Percentiles rank a stretch among this genome's conserved stretches.
phyloP scores from a whole-genome alignment of 306 rosid species.

The Cucurbita moschata region DNA sequence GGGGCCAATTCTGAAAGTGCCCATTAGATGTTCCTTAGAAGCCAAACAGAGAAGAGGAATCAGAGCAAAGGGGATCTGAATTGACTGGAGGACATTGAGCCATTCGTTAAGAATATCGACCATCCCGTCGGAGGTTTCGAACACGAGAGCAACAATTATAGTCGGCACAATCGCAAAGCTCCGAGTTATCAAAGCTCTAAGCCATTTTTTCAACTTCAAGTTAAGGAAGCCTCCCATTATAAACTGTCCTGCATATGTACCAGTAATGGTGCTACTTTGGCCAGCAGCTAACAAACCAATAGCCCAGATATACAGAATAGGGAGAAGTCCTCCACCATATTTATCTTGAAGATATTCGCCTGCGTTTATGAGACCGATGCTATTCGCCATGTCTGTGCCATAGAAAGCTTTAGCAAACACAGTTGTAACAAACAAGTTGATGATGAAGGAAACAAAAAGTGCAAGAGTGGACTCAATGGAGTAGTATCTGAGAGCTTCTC shows the following conservation, averaged over 20 bases:
- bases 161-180: slow-evolving; percentile 85
- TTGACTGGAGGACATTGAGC: slow-evolving; percentile 95
- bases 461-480: slow-evolving; percentile 81
- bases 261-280: slow-evolving; percentile 95
- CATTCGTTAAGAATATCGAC: slow-evolving; percentile 80
- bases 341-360: slow-evolving; percentile 83
- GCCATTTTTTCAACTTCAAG: slow-evolving; percentile 84
- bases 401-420: slow-evolving; percentile 91
- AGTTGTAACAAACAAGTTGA: slow-evolving; percentile 77
- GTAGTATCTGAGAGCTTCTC: slow-evolving; percentile 85
- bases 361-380: slow-evolving; percentile 82
- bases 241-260: slow-evolving; percentile 98
- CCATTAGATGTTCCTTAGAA: slow-evolving; percentile 88
- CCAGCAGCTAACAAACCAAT: slow-evolving; percentile 93
- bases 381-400: slow-evolving; percentile 50
- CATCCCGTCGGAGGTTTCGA: slow-evolving; percentile 54
- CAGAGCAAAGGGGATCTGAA: slow-evolving; percentile 94
- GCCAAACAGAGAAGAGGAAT: slow-evolving; percentile 90
- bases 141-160: slow-evolving; percentile 65
- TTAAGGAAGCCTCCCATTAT: slow-evolving; percentile 94
- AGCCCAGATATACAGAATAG: slow-evolving; percentile 87
- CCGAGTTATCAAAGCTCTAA: slow-evolving; percentile 75
- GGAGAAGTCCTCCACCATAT: slow-evolving; percentile 80
- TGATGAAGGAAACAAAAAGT: slow-evolving; percentile 54
- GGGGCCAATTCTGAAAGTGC: slow-evolving; percentile 65